Conservation (phyloP, 306 rosid species). For the Quercus cerris region DNA sequence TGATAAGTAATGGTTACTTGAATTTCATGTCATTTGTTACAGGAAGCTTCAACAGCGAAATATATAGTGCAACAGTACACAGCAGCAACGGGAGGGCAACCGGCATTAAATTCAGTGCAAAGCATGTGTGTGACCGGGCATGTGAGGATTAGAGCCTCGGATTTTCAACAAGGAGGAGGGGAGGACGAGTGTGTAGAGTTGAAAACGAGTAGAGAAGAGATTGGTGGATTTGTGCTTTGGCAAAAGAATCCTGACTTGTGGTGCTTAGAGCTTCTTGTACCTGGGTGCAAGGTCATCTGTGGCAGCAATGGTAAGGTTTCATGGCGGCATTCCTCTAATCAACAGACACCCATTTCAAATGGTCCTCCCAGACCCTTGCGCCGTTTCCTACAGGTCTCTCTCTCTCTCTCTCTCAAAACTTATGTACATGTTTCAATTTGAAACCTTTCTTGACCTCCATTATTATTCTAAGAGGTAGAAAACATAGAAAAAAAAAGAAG, state of each 20-base stretch:
- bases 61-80: slow-evolving; percentile 89
- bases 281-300: slow-evolving; percentile 76
- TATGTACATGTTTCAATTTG: neutral
- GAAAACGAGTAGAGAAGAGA: slow-evolving; percentile 62
- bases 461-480: too few species aligned
- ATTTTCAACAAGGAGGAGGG: slow-evolving; percentile 55
- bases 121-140: slow-evolving; percentile 91
- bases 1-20: too few species aligned
- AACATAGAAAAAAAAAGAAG: too few species aligned
- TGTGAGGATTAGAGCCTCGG: slow-evolving; percentile 70
- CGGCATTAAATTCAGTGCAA: slow-evolving; percentile 67
- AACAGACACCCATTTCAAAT: slow-evolving; percentile 51
- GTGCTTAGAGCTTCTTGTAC: slow-evolving; percentile 67
- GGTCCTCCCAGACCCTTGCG: slow-evolving; percentile 93
- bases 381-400: slow-evolving; percentile 76
- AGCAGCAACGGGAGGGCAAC: slow-evolving; percentile 93
- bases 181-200: slow-evolving; percentile 42
- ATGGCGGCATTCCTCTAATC: slow-evolving; percentile 90
- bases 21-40: neutral
- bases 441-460: too few species aligned
- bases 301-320: slow-evolving; percentile 90
- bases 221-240: slow-evolving; percentile 83
- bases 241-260: slow-evolving; percentile 92
- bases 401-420: neutral
- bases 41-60: slow-evolving; percentile 97